Conservation (phyloP, 129 eudicot genomes). For the Flaveria linearis region DNA sequence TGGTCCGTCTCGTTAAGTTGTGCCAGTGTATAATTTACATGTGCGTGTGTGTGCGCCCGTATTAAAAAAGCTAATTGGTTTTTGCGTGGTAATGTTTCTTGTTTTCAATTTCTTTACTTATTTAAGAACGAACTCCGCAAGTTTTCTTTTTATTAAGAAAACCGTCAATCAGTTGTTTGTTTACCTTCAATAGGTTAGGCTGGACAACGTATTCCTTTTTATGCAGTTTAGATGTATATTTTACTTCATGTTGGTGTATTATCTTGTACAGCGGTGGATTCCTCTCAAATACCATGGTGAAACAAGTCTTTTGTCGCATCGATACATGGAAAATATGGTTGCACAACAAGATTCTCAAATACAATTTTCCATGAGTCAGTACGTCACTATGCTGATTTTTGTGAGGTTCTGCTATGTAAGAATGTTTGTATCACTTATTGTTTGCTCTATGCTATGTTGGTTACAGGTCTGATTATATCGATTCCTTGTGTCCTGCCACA, state of each 20-base stretch:
- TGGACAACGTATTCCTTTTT: constrained; percentile 11
- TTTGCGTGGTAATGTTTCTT: neutral
- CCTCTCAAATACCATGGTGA: constrained; percentile 71
- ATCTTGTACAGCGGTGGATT: constrained; percentile 62
- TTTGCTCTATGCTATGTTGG: constrained; percentile 26
- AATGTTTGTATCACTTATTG: constrained; percentile 3
- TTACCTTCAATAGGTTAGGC: neutral
- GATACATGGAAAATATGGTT: constrained; percentile 56
- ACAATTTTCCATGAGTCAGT: constrained; percentile 69
- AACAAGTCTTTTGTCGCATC: constrained; percentile 43
- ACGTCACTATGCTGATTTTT: constrained; percentile 27
- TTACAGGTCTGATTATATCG: constrained; percentile 67
- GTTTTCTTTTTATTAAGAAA: neutral
- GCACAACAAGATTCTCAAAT: constrained; percentile 42
- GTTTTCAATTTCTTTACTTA: neutral
- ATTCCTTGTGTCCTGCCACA: constrained; percentile 59
- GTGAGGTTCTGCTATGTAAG: neutral
- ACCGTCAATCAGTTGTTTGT: constrained; percentile 13
- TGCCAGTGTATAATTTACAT: too few relatives aligned
- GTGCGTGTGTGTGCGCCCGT: too few relatives aligned
- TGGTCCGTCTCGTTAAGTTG: neutral
- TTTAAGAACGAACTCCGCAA: too few relatives aligned
- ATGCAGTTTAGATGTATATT: constrained; percentile 14
- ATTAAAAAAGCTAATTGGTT: neutral
- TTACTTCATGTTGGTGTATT: constrained; percentile 24